Evolutionary conservation across 1,284 basidiomycete genomes (phyloP).

Genomic region (Ustilago vetiveriae): DNA sequence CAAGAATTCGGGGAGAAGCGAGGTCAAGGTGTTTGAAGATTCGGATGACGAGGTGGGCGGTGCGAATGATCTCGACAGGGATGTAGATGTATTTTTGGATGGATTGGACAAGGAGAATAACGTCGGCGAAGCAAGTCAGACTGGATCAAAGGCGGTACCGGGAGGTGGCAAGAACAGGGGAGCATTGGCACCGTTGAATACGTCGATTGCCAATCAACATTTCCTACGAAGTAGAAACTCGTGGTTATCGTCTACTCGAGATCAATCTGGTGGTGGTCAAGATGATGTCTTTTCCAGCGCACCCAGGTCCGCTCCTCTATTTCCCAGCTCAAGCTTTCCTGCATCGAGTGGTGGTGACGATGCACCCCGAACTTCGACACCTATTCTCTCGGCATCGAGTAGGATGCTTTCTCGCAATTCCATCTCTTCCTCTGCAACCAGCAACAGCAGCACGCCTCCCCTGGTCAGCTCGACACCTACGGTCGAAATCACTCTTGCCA

Average conservation of each 20-base stretch:
- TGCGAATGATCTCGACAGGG: background rate
- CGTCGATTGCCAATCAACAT: slow-evolving; percentile 38
- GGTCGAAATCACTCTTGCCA: slow-evolving; percentile 27
- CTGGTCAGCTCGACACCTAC: background rate
- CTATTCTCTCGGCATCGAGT: slow-evolving; percentile 7
- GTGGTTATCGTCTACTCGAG: background rate
- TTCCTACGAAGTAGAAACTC: slow-evolving; percentile 22
- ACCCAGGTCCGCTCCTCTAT: slow-evolving; percentile 49
- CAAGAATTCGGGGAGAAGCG: slow-evolving; percentile 7
- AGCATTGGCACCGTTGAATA: slow-evolving; percentile 44
- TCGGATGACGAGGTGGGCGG: slow-evolving; percentile 13
- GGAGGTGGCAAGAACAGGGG: background rate
- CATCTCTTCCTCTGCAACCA: slow-evolving; percentile 3
- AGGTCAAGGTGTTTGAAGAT: slow-evolving; percentile 12
- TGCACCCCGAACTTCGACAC: slow-evolving; percentile 17
- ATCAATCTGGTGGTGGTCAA: too few species aligned
- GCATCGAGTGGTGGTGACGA: background rate
- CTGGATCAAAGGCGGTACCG: too few species aligned
- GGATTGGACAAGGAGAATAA: background rate
- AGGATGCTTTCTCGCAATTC: slow-evolving; percentile 10
- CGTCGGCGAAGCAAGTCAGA: too few species aligned
- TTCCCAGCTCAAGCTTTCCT: slow-evolving; percentile 9
- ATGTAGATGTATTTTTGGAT: slow-evolving; percentile 9
- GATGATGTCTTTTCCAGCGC: too few species aligned
- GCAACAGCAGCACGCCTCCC: background rate